Evolutionary conservation across 139 green algal species (phyloP).

Genomic region (Chlamydomonas sp.): DNA sequence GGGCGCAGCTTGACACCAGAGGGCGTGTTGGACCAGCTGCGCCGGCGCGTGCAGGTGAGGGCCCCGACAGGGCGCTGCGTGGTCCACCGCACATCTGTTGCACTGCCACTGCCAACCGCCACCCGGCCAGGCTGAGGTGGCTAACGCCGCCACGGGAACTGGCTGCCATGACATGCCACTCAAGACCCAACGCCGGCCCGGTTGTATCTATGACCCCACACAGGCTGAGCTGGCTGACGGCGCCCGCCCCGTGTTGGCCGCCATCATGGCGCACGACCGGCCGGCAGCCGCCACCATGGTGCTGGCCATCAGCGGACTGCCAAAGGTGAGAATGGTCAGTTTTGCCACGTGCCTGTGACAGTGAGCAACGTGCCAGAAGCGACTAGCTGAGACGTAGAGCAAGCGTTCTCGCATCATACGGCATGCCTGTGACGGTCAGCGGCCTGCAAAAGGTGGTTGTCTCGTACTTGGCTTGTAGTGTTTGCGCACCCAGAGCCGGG

Average conservation of each 20-base stretch:
- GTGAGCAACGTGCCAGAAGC: no score
- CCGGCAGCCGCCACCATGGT: conserved; percentile 56
- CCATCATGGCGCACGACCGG: conserved; percentile 72
- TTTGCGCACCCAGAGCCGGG: no score
- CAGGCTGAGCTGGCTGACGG: conserved; percentile 49
- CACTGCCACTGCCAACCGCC: neutral
- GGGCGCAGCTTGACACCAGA: conserved; percentile 8
- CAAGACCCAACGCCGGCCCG: neutral
- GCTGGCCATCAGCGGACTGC: conserved; percentile 52
- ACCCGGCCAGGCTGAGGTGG: neutral
- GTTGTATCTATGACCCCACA: neutral
- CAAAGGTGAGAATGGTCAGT: neutral
- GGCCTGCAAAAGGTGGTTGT: no score
- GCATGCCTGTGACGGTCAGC: no score
- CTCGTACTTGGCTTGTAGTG: no score
- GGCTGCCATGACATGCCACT: neutral
- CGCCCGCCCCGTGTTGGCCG: conserved; percentile 62
- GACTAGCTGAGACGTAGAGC: no score
- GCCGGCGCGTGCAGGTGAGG: neutral
- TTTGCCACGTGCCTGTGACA: neutral
- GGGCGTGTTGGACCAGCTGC: conserved; percentile 37
- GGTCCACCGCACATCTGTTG: neutral
- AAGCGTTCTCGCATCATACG: no score
- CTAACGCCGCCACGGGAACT: neutral
- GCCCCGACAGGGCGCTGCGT: neutral